Conservation (phyloP, 176 grass and related monocot genomes). For the Oryza meyeriana region DNA sequence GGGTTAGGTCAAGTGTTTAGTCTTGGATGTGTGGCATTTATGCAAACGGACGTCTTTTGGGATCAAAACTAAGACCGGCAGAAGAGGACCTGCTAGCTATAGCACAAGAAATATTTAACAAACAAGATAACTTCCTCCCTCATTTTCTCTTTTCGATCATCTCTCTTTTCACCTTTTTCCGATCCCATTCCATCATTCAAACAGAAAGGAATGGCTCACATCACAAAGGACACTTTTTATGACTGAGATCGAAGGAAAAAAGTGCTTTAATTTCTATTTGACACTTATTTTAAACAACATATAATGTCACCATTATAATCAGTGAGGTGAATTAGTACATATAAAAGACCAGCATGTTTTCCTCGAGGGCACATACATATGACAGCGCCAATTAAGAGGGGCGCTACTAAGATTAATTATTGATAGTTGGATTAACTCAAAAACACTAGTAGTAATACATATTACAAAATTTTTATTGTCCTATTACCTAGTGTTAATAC, state of each 20-base stretch:
- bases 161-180: not conserved
- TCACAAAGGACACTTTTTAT: not conserved
- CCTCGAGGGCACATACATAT: constrained; percentile 24
- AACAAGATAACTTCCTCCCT: not conserved
- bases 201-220: not conserved
- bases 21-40: constrained; percentile 19
- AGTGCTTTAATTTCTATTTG: not conserved
- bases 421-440: too few relatives aligned
- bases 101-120: not conserved
- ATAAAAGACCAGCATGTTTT: constrained; percentile 15
- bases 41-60: constrained; percentile 9
- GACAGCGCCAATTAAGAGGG: not conserved
- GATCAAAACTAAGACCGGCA: not conserved
- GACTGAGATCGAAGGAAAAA: not conserved
- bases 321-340: not conserved
- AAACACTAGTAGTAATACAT: too few relatives aligned
- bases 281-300: not conserved
- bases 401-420: too few relatives aligned
- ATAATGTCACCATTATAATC: not conserved
- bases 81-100: constrained; percentile 33
- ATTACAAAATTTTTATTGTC: too few relatives aligned
- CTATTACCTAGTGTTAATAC: too few relatives aligned
- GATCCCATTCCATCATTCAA: constrained; percentile 6
- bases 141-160: not conserved
- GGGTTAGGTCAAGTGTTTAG: constrained; percentile 33